phyloP scores from a whole-genome alignment of 2,329 filamentous ascomycete genomes.

The Alternaria hordeiaustralica region DNA sequence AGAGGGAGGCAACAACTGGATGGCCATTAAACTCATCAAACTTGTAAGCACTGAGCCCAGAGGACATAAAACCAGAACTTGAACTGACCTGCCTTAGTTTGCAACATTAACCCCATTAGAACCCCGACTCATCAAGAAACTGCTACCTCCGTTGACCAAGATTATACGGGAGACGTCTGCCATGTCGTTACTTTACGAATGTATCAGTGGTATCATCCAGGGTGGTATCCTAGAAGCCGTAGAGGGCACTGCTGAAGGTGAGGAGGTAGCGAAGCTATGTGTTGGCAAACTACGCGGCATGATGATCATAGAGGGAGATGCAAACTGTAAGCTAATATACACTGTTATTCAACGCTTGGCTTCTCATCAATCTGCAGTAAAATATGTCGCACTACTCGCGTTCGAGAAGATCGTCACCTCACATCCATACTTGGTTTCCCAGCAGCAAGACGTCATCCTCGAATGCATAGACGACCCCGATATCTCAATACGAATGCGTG shows the following conservation, averaged over 20 bases:
- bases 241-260: constrained; percentile 79
- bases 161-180: constrained; percentile 94
- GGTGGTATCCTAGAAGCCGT: constrained; percentile 88
- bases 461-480: constrained; percentile 95
- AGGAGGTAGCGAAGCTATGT: constrained; percentile 91
- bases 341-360: constrained; percentile 12
- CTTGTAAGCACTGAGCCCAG: constrained; percentile 64
- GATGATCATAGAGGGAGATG: constrained; percentile 91
- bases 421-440: constrained; percentile 84
- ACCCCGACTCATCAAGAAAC: constrained; percentile 86
- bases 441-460: constrained; percentile 95
- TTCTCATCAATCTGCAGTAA: constrained; percentile 64
- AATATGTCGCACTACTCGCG: constrained; percentile 94
- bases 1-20: constrained; percentile 96
- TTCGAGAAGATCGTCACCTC: constrained; percentile 94
- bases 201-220: constrained; percentile 97
- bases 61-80: background rate
- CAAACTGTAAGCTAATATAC: constrained; percentile 72
- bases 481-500: constrained; percentile 92
- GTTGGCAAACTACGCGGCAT: constrained; percentile 92
- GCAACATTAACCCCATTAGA: constrained; percentile 92
- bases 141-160: constrained; percentile 87
- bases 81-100: constrained; percentile 65
- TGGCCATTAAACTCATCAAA: constrained; percentile 99
- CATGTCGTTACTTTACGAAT: constrained; percentile 98